Base-by-base conservation (phyloP, 768 basidiomycete genomes). In the Agaricus subrufescens region DNA sequence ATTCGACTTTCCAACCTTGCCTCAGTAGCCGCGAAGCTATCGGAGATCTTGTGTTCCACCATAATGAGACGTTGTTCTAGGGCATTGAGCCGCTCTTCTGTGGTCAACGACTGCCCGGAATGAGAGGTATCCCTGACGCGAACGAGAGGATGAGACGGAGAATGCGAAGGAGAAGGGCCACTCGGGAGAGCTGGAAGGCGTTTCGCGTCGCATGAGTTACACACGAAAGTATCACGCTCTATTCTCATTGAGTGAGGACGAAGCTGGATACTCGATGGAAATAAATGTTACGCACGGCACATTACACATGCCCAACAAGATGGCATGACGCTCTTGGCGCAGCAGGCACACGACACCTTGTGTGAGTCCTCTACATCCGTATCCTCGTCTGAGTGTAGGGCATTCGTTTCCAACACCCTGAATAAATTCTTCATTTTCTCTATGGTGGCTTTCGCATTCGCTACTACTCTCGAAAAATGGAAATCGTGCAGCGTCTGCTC, bases 401-500 rank as follows among this genome's bases (percentile, higher is more conserved):
- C 47, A 31, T 50, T 38, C 14, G 63, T 49, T 58, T 70, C 69
- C 14, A 65, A 40, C 1, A 61, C 52, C 40, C 67, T 58, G 43
- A 70, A 66, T 12, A 64, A 30, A 10, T 59, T 54, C 52, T 69
- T 72, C 44, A 66, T 56, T 27, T 63, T 63, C 46, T 63, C 65
- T 23, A 65, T 55, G 2, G 59, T 62, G 2, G 57, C 48, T 44
- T 63, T 61, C 3, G 71, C 67, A 12, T 63, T 57, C 14, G 64
- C 62, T 4, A 70, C 64, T 11, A 67, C 59, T 14, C 59, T 59
- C 2, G 64, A 60, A 10, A 69, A 62, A 50, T 68, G 51, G 54
- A 64, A 66, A 56, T 71, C 71, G 43, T 71, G 69, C n/a, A 72
- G 53, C 0, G 67, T 69, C 45, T 69, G 67, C 51, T 71, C 65